Evolutionary conservation across 768 basidiomycete genomes (phyloP).

Genomic region (Mycena vitilis): DNA sequence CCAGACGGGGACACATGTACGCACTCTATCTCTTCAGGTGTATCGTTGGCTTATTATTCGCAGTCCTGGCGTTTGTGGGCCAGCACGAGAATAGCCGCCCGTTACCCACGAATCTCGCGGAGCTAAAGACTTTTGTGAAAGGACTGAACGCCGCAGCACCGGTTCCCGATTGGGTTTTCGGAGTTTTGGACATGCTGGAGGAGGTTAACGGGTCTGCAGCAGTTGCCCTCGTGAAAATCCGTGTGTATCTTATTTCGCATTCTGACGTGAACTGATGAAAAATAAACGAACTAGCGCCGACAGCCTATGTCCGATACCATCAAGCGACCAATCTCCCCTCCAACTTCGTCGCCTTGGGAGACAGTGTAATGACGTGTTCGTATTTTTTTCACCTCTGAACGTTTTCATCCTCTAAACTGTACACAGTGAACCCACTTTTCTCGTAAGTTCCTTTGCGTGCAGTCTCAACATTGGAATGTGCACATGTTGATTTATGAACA

Average conservation of each 20-base stretch:
- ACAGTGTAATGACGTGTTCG: constrained; percentile 44
- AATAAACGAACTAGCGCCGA: constrained; percentile 35
- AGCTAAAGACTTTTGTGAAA: constrained; percentile 27
- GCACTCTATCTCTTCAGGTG: not conserved
- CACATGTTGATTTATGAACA: not conserved
- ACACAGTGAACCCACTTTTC: constrained; percentile 30
- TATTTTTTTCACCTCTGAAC: not conserved
- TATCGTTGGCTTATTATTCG: constrained; percentile 12
- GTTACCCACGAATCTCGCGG: constrained; percentile 34
- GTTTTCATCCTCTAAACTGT: not conserved
- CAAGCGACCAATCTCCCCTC: constrained; percentile 40
- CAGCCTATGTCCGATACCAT: constrained; percentile 44
- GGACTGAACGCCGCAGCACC: constrained; percentile 33
- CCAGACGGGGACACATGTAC: constrained; percentile 29
- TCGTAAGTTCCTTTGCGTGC: constrained; percentile 13
- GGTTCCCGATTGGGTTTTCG: constrained; percentile 43
- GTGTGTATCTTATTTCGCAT: not conserved
- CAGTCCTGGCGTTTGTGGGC: constrained; percentile 33
- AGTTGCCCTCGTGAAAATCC: constrained; percentile 19
- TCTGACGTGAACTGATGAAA: not conserved
- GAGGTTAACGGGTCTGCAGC: constrained; percentile 37
- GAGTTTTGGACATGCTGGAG: constrained; percentile 43
- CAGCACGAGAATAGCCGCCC: constrained; percentile 24
- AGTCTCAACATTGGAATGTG: not conserved
- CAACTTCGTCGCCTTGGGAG: constrained; percentile 50